Percentiles rank a stretch among this genome's conserved stretches.
phyloP scores from a whole-genome alignment of 768 basidiomycete species.

The Tylopilus rubrobrunneus region DNA sequence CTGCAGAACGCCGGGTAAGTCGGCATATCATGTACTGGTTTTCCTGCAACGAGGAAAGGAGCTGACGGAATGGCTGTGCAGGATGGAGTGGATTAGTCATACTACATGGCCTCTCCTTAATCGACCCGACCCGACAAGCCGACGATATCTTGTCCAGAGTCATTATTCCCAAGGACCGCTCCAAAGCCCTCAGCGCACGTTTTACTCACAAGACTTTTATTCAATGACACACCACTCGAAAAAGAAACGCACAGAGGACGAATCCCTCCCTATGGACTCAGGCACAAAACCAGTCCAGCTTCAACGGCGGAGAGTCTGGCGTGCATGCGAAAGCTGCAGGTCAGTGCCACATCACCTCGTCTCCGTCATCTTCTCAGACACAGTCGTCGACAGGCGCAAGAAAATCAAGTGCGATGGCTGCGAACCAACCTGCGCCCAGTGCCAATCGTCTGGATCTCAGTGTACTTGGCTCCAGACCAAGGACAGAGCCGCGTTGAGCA shows the following conservation, averaged over 20 bases:
- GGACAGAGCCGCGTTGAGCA: conserved; percentile 83
- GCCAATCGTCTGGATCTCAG: too few species aligned
- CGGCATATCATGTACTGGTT: conserved; percentile 11
- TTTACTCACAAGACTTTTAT: conserved; percentile 42
- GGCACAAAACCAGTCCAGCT: conserved; percentile 72
- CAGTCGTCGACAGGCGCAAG: conserved; percentile 57
- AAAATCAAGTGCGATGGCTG: conserved; percentile 96
- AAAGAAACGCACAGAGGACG: conserved; percentile 75
- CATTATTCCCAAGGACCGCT: conserved; percentile 18
- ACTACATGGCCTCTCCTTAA: conserved; percentile 15
- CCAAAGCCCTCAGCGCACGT: conserved; percentile 19
- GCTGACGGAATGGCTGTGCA: conserved; percentile 26
- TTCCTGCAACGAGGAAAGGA: conserved; percentile 10
- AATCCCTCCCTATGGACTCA: conserved; percentile 44
- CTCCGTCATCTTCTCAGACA: conserved; percentile 15
- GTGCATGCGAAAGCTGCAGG: conserved; percentile 90
- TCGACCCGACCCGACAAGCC: conserved; percentile 37
- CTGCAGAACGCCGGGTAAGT: conserved; percentile 14
- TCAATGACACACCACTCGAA: conserved; percentile 56
- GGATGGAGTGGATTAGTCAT: conserved; percentile 36
- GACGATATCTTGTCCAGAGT: conserved; percentile 31
- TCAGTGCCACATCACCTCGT: conserved; percentile 35
- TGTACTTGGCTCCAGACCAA: too few species aligned
- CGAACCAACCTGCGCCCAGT: too few species aligned
- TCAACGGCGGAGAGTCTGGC: conserved; percentile 78